A percentile compares a stretch with the other conserved stretches of the same genome.
Evolutionary conservation across 2,329 filamentous ascomycete species (phyloP).

Genomic region (Penicillium sp.): DNA sequence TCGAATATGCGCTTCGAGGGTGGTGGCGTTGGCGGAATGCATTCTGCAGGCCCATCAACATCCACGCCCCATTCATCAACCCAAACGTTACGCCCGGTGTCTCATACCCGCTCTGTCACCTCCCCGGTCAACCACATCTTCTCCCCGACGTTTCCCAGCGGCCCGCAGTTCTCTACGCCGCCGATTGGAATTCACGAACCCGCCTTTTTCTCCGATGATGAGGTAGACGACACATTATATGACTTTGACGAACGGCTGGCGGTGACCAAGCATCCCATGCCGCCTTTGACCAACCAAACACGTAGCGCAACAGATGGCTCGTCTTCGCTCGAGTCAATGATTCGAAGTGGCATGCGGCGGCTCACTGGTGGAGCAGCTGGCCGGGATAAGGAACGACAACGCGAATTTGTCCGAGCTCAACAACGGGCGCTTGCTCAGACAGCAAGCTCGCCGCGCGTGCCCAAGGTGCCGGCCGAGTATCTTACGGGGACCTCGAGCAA

Average conservation of each 20-base stretch:
- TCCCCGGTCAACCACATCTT: conserved; percentile 68
- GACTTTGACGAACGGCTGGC: conserved; percentile 74
- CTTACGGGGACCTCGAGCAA: conserved; percentile 44
- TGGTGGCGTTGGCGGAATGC: conserved; percentile 49
- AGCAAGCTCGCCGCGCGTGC: conserved; percentile 49
- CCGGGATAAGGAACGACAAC: conserved; percentile 51
- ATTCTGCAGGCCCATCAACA: conserved; percentile 48
- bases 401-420: conserved; percentile 48
- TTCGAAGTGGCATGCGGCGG: conserved; percentile 53
- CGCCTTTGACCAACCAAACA: conserved; percentile 29
- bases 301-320: conserved; percentile 46
- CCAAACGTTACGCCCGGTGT: conserved; percentile 61
- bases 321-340: conserved; percentile 52
- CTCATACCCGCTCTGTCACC: conserved; percentile 84
- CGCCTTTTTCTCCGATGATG: conserved; percentile 76
- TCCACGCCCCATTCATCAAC: conserved; percentile 40
- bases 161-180: conserved; percentile 60
- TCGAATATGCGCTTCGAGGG: conserved; percentile 60
- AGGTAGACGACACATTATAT: conserved; percentile 76
- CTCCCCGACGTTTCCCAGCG: conserved; percentile 46
- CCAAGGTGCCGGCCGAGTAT: conserved; percentile 55
- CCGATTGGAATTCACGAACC: conserved; percentile 52
- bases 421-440: conserved; percentile 47
- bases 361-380: conserved; percentile 49
- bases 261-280: conserved; percentile 30